Evolutionary conservation across 768 basidiomycete species (phyloP), one percentile per base, ranked within the genome.

Genomic region (Dioszegia hungarica): DNA sequence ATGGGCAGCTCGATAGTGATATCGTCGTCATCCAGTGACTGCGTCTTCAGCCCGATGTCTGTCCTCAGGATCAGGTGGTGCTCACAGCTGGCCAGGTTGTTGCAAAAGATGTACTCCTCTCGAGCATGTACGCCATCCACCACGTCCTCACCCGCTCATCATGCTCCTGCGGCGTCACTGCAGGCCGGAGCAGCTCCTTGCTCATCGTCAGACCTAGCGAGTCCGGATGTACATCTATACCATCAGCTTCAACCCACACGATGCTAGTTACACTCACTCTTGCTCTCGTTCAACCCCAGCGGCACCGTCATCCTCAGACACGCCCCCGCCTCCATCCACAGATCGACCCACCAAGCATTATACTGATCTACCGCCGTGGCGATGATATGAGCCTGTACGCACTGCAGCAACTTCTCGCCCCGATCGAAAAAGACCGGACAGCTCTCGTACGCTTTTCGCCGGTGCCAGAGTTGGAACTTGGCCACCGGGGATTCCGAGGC

Each of bases 311-410:
- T 56, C 8, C 70, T 27, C 12, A 68, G 27, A 28, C 58, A 57
- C 14, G 51, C 27, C 12, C 64, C 67, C 11, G 61, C 45, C 31
- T 65, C 60, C 52, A 67, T 56, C 70, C 70, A 68, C 17, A 68
- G 37, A 56, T 72, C 70, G 2, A 64, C 61, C 64, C 67, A 70
- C 68, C 69, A 71, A n/a, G 61, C 69, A 49, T 71, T 71, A 33
- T 59, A 66, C 41, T 52, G 48, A 40, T 60, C 59, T 12, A 60
- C 54, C 17, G 54, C 38, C n/a, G 54, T 49, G 17, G 54, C 59
- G 33, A 60, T 55, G 20, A 54, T 27, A 25, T 51, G 41, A 3
- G 59, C 55, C 46, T 61, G 54, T 37, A 47, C 50, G 34, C 62
- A 57, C 22, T 64, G 49, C 24, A 68, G 29, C n/a, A 72, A 54